These are phyloP conservation scores for Caryopteris hybrid DNA, from an alignment of 305 asterid genomes.

Conservation along the genomic window DNA sequence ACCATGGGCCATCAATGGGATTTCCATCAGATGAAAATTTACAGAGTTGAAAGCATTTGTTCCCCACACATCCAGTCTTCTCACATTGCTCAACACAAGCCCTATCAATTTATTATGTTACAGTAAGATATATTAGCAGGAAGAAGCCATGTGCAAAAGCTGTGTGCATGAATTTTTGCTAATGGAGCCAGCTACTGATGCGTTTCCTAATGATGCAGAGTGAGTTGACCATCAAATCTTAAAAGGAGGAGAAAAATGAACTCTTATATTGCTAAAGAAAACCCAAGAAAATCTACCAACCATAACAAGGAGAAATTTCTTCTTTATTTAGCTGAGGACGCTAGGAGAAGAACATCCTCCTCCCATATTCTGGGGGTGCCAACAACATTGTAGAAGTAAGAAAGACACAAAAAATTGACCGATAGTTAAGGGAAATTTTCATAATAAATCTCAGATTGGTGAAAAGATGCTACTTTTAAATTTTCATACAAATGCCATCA, in stretches of 20 bases:
- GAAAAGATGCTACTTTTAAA: neutral
- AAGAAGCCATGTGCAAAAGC: neutral
- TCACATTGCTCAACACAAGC: slow-evolving; percentile 69
- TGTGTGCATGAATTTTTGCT: neutral
- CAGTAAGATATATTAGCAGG: neutral
- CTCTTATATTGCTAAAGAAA: neutral
- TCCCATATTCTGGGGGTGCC: neutral
- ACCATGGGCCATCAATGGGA: slow-evolving; percentile 62
- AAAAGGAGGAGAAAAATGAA: neutral
- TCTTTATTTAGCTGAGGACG: neutral
- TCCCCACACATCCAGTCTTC: slow-evolving; percentile 77
- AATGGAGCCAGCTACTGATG: neutral
- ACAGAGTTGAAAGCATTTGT: slow-evolving; percentile 71
- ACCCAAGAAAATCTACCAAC: neutral
- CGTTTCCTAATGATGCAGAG: slow-evolving; percentile 3
- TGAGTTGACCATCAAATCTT: neutral
- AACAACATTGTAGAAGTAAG: neutral
- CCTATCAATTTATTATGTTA: slow-evolving; percentile 37
- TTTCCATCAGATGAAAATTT: slow-evolving; percentile 52
- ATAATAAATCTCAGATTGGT: neutral
- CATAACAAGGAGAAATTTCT: neutral
- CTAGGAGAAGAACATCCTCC: neutral
- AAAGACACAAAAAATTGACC: neutral
- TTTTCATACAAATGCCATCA: neutral
- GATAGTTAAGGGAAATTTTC: neutral